phyloP scores from a whole-genome alignment of 176 grass and related monocot genomes.

The Ananas comosus region DNA sequence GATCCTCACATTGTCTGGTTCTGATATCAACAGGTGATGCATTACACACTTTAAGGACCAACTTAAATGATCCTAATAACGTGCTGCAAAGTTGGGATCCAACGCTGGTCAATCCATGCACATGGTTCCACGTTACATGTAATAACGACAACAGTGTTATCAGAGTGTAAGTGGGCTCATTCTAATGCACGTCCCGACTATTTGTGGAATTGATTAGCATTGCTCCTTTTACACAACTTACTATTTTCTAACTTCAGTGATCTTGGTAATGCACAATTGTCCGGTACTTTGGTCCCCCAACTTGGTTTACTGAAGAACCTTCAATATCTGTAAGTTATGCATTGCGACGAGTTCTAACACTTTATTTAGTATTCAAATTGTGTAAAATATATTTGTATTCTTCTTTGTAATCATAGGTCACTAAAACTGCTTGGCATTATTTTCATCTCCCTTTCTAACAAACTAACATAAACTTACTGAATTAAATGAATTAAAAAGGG shows the following conservation, averaged over 20 bases:
- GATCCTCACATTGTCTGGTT: neutral
- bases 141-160: slow-evolving; percentile 59
- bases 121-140: slow-evolving; percentile 79
- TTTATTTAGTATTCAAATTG: neutral
- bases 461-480: neutral
- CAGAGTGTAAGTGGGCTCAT: slow-evolving; percentile 50
- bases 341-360: neutral
- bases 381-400: neutral
- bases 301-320: slow-evolving; percentile 59
- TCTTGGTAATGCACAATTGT: slow-evolving; percentile 67
- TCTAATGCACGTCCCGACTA: neutral
- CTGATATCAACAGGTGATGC: slow-evolving; percentile 51
- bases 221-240: slow-evolving; percentile 6
- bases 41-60: slow-evolving; percentile 40
- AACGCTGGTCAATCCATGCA: slow-evolving; percentile 65
- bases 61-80: slow-evolving; percentile 46
- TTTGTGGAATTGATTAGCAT: neutral
- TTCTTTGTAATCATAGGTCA: neutral
- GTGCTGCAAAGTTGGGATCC: slow-evolving; percentile 73
- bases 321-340: slow-evolving; percentile 69
- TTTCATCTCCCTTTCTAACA: neutral
- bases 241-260: slow-evolving; percentile 37
- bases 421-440: neutral
- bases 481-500: neutral
- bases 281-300: slow-evolving; percentile 49